Base-by-base conservation (phyloP, 331 rosid species). In the Rosa hybrid region DNA sequence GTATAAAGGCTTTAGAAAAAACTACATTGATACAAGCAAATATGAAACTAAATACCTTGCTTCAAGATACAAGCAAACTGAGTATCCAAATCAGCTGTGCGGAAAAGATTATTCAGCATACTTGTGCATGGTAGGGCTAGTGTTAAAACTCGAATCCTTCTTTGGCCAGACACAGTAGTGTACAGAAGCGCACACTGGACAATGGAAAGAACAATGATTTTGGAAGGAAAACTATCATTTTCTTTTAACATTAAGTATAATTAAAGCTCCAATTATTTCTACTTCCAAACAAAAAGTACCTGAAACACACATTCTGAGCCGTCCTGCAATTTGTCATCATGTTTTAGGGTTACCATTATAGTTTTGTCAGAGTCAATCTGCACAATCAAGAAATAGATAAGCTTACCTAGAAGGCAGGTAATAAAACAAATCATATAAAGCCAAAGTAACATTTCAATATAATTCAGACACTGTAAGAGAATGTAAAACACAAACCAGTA, bases 341-440 rank as follows among this genome's bases (percentile, higher is more conserved):
- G 93, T 88, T 95, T 95, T 80, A 95, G 79, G 70, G 92, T 86
- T 72, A 91, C 99, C 96, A 93, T 88, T 78, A 95, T 84, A 81
- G 93, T 88, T 80, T 95, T 95, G 90, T 95, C 99, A 85, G 94
- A 93, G 78, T 95, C 99, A 83, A 95, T 91, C 99, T 95, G 94
- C 83, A 87, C 20, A 68, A 46, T 11, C 44, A 25, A 70, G 23
- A 59, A 73, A 25, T 48, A 48, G 71, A n/a, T 13, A 13, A 14
- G 64, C 21, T 44, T 45, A 67, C 56, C 10, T 14, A 14, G 2
- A 75, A 17, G 17, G 49, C 45, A 59, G 9, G 44, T 44, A 14
- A n/a, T 41, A 42, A 38, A 77, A 51, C 65, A 17, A 62, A 77
- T 63, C 44, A n/a, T 18, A 41, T 0, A 54, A 64, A 77, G 46